These are phyloP conservation scores for Fusarium musae DNA, from an alignment of 2,329 filamentous ascomycete genomes.

Conservation along the genomic window DNA sequence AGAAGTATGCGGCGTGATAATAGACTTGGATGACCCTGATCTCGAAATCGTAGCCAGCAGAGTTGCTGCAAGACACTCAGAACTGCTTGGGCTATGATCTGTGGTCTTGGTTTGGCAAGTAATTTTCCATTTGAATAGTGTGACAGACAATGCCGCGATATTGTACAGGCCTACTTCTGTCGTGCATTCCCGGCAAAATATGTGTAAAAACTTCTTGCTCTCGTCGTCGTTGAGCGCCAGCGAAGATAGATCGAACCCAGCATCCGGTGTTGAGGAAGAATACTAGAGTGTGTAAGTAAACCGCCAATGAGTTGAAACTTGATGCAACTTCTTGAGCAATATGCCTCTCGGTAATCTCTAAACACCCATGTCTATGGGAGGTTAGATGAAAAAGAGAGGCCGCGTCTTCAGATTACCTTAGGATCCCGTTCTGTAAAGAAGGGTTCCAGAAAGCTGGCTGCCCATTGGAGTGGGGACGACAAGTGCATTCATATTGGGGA, in stretches of 20 bases:
- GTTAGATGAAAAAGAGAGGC: conserved; percentile 58
- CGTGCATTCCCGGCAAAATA: conserved; percentile 60
- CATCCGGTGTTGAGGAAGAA: conserved; percentile 47
- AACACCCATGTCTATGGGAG: conserved; percentile 59
- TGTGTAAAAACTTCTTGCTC: conserved; percentile 49
- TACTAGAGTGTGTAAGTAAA: conserved; percentile 51
- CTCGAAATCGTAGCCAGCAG: conserved; percentile 64
- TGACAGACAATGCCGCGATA: conserved; percentile 56
- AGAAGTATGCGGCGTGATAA: conserved; percentile 55
- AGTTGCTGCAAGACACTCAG: conserved; percentile 64
- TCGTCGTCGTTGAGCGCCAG: conserved; percentile 42
- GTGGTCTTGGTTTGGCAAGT: conserved; percentile 49
- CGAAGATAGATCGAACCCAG: conserved; percentile 46
- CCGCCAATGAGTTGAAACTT: conserved; percentile 11
- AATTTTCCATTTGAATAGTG: conserved; percentile 69
- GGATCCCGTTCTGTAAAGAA: conserved; percentile 58
- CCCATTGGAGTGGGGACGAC: conserved; percentile 41
- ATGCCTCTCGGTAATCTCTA: conserved; percentile 60
- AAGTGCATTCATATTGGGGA: conserved; percentile 66
- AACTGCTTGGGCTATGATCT: conserved; percentile 51
- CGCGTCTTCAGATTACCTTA: conserved; percentile 45
- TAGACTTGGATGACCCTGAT: conserved; percentile 67
- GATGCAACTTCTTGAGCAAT: conserved; percentile 47
- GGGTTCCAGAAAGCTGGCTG: conserved; percentile 47
- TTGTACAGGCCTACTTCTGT: conserved; percentile 61